Conservation (phyloP, 2,329 filamentous ascomycete genomes). For the Neofusicoccum cordaticola region DNA sequence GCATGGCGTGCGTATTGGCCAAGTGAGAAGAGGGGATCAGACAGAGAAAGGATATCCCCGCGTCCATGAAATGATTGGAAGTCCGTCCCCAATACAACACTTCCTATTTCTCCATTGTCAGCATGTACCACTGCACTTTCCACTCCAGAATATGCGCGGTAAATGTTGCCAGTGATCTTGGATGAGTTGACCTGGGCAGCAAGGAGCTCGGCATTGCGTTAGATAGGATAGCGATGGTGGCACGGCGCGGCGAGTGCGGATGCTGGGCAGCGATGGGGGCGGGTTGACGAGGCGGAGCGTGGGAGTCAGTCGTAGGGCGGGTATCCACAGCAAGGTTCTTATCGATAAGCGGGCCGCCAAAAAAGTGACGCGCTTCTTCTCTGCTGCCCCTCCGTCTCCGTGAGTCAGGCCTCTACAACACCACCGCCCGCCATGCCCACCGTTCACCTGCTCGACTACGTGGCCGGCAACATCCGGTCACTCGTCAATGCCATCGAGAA, state of each 20-base stretch:
- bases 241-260: too few relatives aligned
- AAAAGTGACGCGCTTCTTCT: slow-evolving; percentile 7
- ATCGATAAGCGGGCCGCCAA: neutral
- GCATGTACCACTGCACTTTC: slow-evolving; percentile 45
- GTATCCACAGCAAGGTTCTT: slow-evolving; percentile 43
- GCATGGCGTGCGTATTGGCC: too few relatives aligned
- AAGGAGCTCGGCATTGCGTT: too few relatives aligned
- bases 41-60: neutral
- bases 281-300: too few relatives aligned
- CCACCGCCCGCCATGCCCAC: slow-evolving; percentile 58
- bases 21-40: too few relatives aligned
- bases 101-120: too few relatives aligned
- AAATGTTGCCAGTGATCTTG: slow-evolving; percentile 68
- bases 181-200: slow-evolving; percentile 52
- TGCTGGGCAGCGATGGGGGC: too few relatives aligned
- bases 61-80: neutral
- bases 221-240: too few relatives aligned
- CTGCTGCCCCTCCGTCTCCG: neutral
- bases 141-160: too few relatives aligned
- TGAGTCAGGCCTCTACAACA: neutral
- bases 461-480: slow-evolving; percentile 93
- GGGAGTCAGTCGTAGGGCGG: too few relatives aligned
- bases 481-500: slow-evolving; percentile 98
- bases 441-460: slow-evolving; percentile 82
- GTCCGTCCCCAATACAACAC: too few relatives aligned